These are phyloP conservation scores for Pharnaceum exiguum DNA, from an alignment of 148 eudicot species.

Conservation along the genomic window DNA sequence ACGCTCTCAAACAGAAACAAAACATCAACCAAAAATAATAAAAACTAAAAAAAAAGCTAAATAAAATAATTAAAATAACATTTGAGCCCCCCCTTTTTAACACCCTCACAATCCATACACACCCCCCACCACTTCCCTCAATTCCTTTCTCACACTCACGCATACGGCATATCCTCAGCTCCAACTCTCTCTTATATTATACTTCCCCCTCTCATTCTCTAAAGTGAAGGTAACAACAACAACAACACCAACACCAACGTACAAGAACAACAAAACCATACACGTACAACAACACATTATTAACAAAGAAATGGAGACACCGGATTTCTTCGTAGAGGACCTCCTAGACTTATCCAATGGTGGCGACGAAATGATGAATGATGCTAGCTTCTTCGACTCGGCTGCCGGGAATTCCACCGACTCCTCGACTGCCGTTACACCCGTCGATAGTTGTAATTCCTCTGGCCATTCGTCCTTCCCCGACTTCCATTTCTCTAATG, in stretches of 20 bases:
- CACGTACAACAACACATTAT: too few relatives aligned
- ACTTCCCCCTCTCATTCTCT: slow-evolving; percentile 11
- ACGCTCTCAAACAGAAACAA: background rate
- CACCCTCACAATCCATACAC: slow-evolving; percentile 37
- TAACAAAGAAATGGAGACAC: slow-evolving; percentile 33
- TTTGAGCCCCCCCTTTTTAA: slow-evolving; percentile 31
- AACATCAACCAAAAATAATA: background rate
- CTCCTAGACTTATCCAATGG: slow-evolving; percentile 66
- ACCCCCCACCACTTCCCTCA: slow-evolving; percentile 17
- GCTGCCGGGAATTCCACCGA: slow-evolving; percentile 47
- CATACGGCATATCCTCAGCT: slow-evolving; percentile 7
- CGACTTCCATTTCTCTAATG: slow-evolving; percentile 66
- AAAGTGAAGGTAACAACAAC: background rate
- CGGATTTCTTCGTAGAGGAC: slow-evolving; percentile 59
- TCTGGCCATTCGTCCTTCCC: slow-evolving; percentile 44
- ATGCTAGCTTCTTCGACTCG: slow-evolving; percentile 44
- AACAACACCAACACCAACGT: background rate
- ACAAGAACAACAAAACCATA: background rate
- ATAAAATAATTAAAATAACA: background rate
- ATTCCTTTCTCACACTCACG: slow-evolving; percentile 21
- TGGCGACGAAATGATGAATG: slow-evolving; percentile 67
- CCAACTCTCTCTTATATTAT: background rate
- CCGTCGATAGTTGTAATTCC: slow-evolving; percentile 73
- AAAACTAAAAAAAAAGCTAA: background rate
- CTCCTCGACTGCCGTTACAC: slow-evolving; percentile 47